A percentile compares a stretch with the other conserved stretches of the same genome.
phyloP scores from a whole-genome alignment of 768 basidiomycete species.

The Leccinellum rugosiceps region DNA sequence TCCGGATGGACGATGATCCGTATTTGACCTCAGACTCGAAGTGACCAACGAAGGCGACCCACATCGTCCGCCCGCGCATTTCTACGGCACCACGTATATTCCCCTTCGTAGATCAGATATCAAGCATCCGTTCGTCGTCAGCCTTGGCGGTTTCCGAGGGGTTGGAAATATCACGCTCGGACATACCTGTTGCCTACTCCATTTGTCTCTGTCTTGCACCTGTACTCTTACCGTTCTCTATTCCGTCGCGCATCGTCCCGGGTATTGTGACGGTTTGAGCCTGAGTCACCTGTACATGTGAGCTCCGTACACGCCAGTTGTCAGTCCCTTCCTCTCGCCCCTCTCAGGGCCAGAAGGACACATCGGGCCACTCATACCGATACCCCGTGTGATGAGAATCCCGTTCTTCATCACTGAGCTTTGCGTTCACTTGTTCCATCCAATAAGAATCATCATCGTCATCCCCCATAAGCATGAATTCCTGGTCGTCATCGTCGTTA shows the following conservation, averaged over 20 bases:
- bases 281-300: not conserved
- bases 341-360: not conserved
- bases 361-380: not conserved
- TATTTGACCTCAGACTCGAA: not conserved
- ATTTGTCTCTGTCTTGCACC: not conserved
- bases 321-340: slow-evolving; percentile 4
- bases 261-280: not conserved
- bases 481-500: not conserved
- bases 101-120: not conserved
- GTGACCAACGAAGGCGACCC: not conserved
- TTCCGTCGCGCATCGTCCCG: not conserved
- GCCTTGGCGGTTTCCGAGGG: not conserved
- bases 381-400: not conserved
- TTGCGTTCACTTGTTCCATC: slow-evolving; percentile 10
- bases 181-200: slow-evolving; percentile 2
- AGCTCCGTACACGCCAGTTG: slow-evolving; percentile 12
- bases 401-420: not conserved
- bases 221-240: not conserved
- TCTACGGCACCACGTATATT: slow-evolving; percentile 22
- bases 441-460: slow-evolving; percentile 2
- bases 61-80: not conserved
- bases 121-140: not conserved
- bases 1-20: not conserved
- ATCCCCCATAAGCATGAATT: not conserved
- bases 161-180: too few relatives aligned